Evolutionary conservation across 352 stramenopile species (phyloP).

Genomic region (Pythium scleroteichum): DNA sequence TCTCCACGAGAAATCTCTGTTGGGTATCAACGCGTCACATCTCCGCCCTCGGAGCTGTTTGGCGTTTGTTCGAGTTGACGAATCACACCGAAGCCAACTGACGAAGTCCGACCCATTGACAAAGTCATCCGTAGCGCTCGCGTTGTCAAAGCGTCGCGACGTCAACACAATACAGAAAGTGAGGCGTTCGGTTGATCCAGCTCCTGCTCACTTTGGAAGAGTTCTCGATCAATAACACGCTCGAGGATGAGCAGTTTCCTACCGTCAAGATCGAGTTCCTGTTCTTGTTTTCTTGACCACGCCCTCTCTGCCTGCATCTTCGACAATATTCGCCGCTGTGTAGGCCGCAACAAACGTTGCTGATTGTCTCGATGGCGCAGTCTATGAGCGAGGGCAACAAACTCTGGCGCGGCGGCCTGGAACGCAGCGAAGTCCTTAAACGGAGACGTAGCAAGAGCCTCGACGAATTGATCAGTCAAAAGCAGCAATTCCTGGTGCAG

Average conservation of each 20-base stretch:
- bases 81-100: neutral
- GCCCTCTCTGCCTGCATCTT: constrained; percentile 27
- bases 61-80: neutral
- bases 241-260: too few species aligned
- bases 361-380: constrained; percentile 37
- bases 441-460: constrained; percentile 46
- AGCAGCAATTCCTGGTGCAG: constrained; percentile 9
- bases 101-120: neutral
- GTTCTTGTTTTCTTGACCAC: neutral
- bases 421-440: constrained; percentile 31
- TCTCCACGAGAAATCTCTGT: neutral
- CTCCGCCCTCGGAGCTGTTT: neutral
- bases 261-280: neutral
- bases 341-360: constrained; percentile 36
- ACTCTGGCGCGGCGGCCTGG: constrained; percentile 19
- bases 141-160: too few species aligned
- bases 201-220: too few species aligned
- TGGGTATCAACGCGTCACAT: neutral
- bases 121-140: neutral
- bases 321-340: constrained; percentile 36
- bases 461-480: constrained; percentile 50
- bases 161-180: too few species aligned
- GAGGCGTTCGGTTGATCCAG: too few species aligned
- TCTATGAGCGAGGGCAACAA: constrained; percentile 27
- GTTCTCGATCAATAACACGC: too few species aligned